Evolutionary conservation across 148 eudicot genomes (phyloP), one percentile per base, ranked within the genome.

Genomic region (Fallopia convolvulus): DNA sequence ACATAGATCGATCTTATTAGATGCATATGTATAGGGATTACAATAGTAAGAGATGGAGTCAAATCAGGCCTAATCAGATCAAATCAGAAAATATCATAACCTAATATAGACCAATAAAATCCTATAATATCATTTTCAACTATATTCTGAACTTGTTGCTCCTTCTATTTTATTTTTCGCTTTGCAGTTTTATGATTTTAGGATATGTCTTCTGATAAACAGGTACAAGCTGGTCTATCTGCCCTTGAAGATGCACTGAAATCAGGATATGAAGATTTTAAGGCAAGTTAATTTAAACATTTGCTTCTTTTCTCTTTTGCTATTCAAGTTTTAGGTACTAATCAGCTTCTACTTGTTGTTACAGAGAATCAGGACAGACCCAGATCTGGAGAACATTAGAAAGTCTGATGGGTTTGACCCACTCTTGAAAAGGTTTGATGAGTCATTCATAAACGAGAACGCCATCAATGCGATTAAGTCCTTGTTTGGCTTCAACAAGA

Each of bases 191-290:
- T 21, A 15, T 68, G 21, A 14, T 61, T 6, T 33, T 13, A 12
- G 5, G 49, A 49, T 48, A 8, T 39, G n/a, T 46, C 58, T 49
- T 75, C 65, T 48, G 63, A 30, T 78, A 18, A 46, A 50, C 79
- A 95, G 99, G 78, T 87, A 75, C 97, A 92, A 88, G 97, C 99
- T 79, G 97, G 94, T 70, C 88, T 95, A 46, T 91, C 99, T 80
- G 99, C 99, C 71, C 93, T 95, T 44, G 87, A 92, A 89, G 99
- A 92, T 83, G 97, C 99, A 58, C 21, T 95, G 77, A 75, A 95
- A 86, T 85, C 79, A 77, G 97, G 97, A 82, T 95, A 80, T 72
- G 99, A 95, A 90, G 99, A 95, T 81, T 95, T 87, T 66, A 95
- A 92, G 91, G 99, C 88, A 82, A 76, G 20, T 23, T 13, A 32